These are phyloP conservation scores for Colletotrichum chrysophilum DNA, from an alignment of 2,329 filamentous ascomycete species.

Conservation along the genomic window DNA sequence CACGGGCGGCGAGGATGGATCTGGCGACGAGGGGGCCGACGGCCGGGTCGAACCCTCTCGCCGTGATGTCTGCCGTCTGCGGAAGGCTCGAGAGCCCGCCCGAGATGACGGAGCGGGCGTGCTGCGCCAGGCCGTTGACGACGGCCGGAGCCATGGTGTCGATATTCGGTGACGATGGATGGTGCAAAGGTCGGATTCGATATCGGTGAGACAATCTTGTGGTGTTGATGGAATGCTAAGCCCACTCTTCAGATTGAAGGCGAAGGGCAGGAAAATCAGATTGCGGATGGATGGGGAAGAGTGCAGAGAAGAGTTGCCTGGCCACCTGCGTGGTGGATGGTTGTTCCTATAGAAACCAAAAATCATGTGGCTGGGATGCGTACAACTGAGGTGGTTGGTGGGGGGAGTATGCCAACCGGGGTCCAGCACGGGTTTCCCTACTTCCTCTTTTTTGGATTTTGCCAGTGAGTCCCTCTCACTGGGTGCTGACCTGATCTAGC, in stretches of 20 bases:
- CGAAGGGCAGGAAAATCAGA: neutral
- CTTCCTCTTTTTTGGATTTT: neutral
- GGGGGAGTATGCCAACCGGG: neutral
- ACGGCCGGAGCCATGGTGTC: slow-evolving; percentile 46
- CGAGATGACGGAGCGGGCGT: slow-evolving; percentile 29
- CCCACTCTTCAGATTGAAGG: neutral
- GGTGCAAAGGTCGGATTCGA: neutral
- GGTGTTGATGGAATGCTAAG: slow-evolving; percentile 8
- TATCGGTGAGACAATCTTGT: neutral
- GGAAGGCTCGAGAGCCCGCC: slow-evolving; percentile 31
- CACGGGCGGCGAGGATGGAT: slow-evolving; percentile 45
- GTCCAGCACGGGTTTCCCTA: neutral
- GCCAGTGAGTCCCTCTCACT: neutral
- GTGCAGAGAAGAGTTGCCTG: slow-evolving; percentile 4
- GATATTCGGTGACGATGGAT: slow-evolving; percentile 20
- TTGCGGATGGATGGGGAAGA: neutral
- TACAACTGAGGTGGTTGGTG: slow-evolving; percentile 23
- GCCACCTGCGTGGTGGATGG: slow-evolving; percentile 1
- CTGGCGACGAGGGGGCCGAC: slow-evolving; percentile 49
- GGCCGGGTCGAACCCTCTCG: slow-evolving; percentile 31
- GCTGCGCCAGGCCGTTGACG: slow-evolving; percentile 23
- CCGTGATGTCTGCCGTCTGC: slow-evolving; percentile 17
- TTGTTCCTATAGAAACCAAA: slow-evolving; percentile 31
- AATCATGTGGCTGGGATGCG: slow-evolving; percentile 25
- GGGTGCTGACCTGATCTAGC: neutral